phyloP scores from a whole-genome alignment of 2,329 filamentous ascomycete genomes.

The Shiraia bambusicola region DNA sequence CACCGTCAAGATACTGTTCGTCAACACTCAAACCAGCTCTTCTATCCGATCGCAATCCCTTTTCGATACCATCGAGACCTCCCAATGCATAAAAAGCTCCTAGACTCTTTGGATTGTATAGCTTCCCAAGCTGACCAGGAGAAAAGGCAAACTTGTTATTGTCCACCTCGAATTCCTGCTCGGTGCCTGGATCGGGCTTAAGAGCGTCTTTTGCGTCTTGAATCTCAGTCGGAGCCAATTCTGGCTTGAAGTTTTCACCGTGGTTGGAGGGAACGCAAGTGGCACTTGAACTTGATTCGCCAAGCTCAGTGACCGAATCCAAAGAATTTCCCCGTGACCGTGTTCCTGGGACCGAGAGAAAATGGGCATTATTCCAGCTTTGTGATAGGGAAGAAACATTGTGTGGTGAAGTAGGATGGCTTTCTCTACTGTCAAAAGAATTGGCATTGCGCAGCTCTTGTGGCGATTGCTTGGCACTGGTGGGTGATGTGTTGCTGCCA shows the following conservation, averaged over 20 bases:
- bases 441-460: conserved; percentile 57
- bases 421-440: conserved; percentile 66
- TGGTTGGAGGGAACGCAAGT: conserved; percentile 56
- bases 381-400: conserved; percentile 65
- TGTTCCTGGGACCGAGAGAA: conserved; percentile 64
- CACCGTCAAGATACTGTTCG: conserved; percentile 64
- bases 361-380: conserved; percentile 58
- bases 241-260: conserved; percentile 46
- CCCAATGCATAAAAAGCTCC: conserved; percentile 74
- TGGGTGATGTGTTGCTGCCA: conserved; percentile 25
- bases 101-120: conserved; percentile 77
- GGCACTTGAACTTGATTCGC: conserved; percentile 58
- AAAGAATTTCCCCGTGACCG: conserved; percentile 66
- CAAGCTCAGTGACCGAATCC: conserved; percentile 61
- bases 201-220: conserved; percentile 69
- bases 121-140: conserved; percentile 76
- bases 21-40: conserved; percentile 69
- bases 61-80: conserved; percentile 71
- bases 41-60: conserved; percentile 67
- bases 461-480: conserved; percentile 28
- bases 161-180: conserved; percentile 68
- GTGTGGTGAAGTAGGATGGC: conserved; percentile 66
- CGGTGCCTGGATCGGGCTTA: conserved; percentile 72
- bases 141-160: conserved; percentile 81
- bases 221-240: conserved; percentile 53